Percentiles rank a stretch among this genome's conserved stretches.
Evolutionary conservation across 2,329 filamentous ascomycete genomes (phyloP).

Genomic region (Orbilia javanica): DNA sequence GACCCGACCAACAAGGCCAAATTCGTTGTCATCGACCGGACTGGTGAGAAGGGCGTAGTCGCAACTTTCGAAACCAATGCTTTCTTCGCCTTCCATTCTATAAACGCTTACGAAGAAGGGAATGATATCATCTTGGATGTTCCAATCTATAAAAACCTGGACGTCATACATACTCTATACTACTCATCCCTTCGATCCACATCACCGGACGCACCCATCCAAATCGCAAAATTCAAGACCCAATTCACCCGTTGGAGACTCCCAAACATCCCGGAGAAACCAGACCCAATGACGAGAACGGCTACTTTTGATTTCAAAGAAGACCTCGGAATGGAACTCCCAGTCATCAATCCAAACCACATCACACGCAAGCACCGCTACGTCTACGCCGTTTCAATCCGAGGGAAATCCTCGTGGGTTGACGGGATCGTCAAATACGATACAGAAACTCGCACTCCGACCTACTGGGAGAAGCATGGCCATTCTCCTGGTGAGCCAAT

Average conservation of each 20-base stretch:
- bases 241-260: slow-evolving; percentile 54
- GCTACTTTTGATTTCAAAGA: slow-evolving; percentile 55
- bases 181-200: slow-evolving; percentile 76
- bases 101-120: slow-evolving; percentile 80
- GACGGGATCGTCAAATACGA: slow-evolving; percentile 78
- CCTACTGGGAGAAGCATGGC: slow-evolving; percentile 72
- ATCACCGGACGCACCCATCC: slow-evolving; percentile 67
- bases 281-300: slow-evolving; percentile 18
- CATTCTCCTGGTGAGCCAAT: slow-evolving; percentile 79
- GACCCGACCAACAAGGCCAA: slow-evolving; percentile 71
- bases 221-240: slow-evolving; percentile 66
- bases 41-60: slow-evolving; percentile 73
- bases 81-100: slow-evolving; percentile 82
- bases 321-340: slow-evolving; percentile 69
- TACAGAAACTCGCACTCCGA: slow-evolving; percentile 68
- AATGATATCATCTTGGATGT: slow-evolving; percentile 75
- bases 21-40: slow-evolving; percentile 82
- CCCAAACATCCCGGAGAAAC: slow-evolving; percentile 60
- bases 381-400: slow-evolving; percentile 72
- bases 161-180: slow-evolving; percentile 77
- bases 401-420: slow-evolving; percentile 72
- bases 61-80: slow-evolving; percentile 76
- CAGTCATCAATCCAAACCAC: slow-evolving; percentile 74
- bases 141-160: slow-evolving; percentile 73
- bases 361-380: slow-evolving; percentile 72